Percentiles rank a stretch among this genome's conserved stretches.
These are phyloP conservation scores for Purpureocillium lavendulum DNA, from an alignment of 2,329 filamentous ascomycete species.

Conservation along the genomic window DNA sequence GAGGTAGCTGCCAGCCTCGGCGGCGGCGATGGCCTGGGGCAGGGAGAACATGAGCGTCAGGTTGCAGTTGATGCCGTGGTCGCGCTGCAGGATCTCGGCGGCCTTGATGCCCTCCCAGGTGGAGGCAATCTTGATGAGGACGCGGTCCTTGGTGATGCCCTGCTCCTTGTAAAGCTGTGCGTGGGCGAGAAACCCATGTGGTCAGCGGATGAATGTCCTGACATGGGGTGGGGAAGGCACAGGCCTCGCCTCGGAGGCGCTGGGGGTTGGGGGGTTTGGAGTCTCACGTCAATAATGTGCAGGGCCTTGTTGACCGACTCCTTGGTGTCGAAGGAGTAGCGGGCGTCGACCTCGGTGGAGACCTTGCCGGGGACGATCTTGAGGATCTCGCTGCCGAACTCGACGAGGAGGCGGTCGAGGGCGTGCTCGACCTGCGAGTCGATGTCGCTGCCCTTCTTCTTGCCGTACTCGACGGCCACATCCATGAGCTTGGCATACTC, in stretches of 20 bases:
- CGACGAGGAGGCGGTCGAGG: constrained; percentile 88
- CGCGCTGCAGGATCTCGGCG: constrained; percentile 88
- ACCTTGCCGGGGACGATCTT: constrained; percentile 97
- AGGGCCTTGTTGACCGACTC: constrained; percentile 91
- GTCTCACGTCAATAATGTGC: constrained; percentile 82
- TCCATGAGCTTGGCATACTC: constrained; percentile 94
- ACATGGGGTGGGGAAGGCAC: too few relatives aligned
- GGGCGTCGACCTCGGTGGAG: constrained; percentile 95
- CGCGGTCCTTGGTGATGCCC: constrained; percentile 85
- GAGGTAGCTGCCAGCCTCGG: constrained; percentile 91
- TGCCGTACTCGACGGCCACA: constrained; percentile 75
- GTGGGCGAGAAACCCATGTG: too few relatives aligned
- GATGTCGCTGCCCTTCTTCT: constrained; percentile 58
- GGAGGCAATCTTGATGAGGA: constrained; percentile 98
- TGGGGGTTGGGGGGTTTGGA: neutral
- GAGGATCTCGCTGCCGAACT: constrained; percentile 97
- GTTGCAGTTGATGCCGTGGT: constrained; percentile 98
- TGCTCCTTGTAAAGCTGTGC: constrained; percentile 86
- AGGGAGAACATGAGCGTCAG: constrained; percentile 97
- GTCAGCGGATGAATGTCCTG: too few relatives aligned
- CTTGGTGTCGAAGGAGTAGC: constrained; percentile 92
- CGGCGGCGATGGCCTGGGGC: constrained; percentile 88
- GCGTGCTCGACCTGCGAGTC: constrained; percentile 83
- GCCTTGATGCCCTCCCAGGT: constrained; percentile 99
- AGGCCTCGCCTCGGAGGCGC: too few relatives aligned